phyloP scores from a whole-genome alignment of 2,329 filamentous ascomycete genomes.

The Colletotrichum sidae region DNA sequence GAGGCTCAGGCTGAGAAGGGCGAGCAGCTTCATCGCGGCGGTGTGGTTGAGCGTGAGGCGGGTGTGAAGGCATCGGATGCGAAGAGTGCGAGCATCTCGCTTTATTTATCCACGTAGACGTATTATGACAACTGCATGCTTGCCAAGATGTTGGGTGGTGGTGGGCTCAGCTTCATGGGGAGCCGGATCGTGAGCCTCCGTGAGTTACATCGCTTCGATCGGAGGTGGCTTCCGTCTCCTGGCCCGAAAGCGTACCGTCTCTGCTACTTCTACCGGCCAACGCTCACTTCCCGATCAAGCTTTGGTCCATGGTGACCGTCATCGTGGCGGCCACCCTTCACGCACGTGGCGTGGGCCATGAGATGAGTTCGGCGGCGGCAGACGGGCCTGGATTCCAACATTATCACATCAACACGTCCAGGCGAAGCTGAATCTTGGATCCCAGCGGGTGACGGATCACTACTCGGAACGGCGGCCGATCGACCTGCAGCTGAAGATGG shows the following conservation, averaged over 20 bases:
- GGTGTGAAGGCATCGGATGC: neutral
- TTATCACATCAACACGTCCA: too few relatives aligned
- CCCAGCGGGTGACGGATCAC: neutral
- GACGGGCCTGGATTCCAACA: slow-evolving; percentile 12
- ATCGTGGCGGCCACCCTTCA: neutral
- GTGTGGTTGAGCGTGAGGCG: neutral
- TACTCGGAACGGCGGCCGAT: neutral
- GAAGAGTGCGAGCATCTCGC: too few relatives aligned
- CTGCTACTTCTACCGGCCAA: neutral
- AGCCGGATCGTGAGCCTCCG: slow-evolving; percentile 27
- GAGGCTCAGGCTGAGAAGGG: slow-evolving; percentile 11
- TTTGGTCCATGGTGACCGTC: too few relatives aligned
- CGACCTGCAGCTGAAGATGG: neutral
- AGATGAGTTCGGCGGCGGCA: neutral
- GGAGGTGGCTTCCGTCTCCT: neutral
- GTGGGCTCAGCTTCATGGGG: slow-evolving; percentile 2
- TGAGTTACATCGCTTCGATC: slow-evolving; percentile 18
- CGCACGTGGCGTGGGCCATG: slow-evolving; percentile 1
- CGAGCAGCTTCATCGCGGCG: slow-evolving; percentile 9
- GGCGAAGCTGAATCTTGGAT: too few relatives aligned
- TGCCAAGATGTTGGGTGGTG: too few relatives aligned
- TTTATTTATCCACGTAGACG: too few relatives aligned
- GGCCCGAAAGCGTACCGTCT: neutral
- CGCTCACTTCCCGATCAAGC: neutral
- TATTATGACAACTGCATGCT: too few relatives aligned